Conservation (phyloP, 768 basidiomycete genomes). For the Rubroboletus satanas region DNA sequence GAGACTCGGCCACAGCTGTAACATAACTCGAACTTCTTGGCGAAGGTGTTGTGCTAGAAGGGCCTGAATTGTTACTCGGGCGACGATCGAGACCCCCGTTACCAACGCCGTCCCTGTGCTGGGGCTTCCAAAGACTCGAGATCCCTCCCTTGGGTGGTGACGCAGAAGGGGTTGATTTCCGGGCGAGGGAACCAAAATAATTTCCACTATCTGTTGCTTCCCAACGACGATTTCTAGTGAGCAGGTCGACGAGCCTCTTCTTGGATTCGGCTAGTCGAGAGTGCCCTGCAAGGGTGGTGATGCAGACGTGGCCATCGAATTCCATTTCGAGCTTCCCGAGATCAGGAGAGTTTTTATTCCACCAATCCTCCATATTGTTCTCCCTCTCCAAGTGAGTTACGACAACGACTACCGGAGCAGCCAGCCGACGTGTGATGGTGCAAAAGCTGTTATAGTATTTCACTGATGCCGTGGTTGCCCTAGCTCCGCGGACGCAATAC, state of each 20-base stretch:
- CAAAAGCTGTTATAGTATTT: constrained; percentile 35
- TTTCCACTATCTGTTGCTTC: neutral
- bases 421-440: constrained; percentile 33
- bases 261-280: constrained; percentile 9
- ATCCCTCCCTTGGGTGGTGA: neutral
- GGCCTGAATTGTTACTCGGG: neutral
- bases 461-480: constrained; percentile 26
- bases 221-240: constrained; percentile 12
- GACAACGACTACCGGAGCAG: constrained; percentile 37
- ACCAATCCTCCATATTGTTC: constrained; percentile 29
- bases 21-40: constrained; percentile 1
- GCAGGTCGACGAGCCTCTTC: constrained; percentile 12
- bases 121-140: neutral
- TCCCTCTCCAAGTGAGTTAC: constrained; percentile 35
- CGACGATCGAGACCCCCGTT: neutral
- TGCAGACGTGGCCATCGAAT: constrained; percentile 37
- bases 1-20: constrained; percentile 9
- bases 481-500: constrained; percentile 35
- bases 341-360: constrained; percentile 25
- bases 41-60: neutral
- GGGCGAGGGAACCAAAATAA: constrained; percentile 12
- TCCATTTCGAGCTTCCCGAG: constrained; percentile 28
- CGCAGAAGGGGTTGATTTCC: neutral
- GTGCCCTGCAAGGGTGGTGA: constrained; percentile 28
- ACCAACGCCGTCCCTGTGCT: neutral